Conservation (phyloP, 306 rosid genomes). For the Luffa acutangula region DNA sequence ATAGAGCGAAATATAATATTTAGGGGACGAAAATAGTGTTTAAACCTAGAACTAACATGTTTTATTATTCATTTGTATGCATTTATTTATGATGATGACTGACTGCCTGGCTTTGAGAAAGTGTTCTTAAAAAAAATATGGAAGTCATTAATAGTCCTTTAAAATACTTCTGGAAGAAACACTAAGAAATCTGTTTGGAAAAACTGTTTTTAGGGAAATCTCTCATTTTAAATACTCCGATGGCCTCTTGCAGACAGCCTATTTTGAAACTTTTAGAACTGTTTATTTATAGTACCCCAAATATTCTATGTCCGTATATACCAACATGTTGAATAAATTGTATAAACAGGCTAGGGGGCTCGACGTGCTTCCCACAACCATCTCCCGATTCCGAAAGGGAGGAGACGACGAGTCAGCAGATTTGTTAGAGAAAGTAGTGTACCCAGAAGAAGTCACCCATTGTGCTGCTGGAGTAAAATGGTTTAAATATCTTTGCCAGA, state of each 20-base stretch:
- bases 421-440: conserved; percentile 61
- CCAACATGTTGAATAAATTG: background rate
- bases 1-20: background rate
- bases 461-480: conserved; percentile 83
- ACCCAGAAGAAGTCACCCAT: conserved; percentile 80
- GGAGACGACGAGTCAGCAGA: conserved; percentile 62
- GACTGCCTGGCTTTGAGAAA: no score
- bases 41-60: background rate
- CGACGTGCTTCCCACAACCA: conserved; percentile 75
- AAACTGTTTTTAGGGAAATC: background rate
- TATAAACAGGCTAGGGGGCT: conserved; percentile 68
- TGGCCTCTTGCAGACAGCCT: background rate
- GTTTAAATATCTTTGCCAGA: conserved; percentile 61
- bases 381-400: conserved; percentile 49
- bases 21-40: background rate
- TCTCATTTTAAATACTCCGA: background rate
- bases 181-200: background rate
- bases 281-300: background rate
- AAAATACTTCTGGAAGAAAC: background rate
- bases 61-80: background rate
- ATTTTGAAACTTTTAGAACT: background rate
- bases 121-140: background rate
- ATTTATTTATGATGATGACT: background rate
- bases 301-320: background rate
- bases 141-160: background rate